Conservation (phyloP, 2,329 filamentous ascomycete species). For the Dothistroma pini region DNA sequence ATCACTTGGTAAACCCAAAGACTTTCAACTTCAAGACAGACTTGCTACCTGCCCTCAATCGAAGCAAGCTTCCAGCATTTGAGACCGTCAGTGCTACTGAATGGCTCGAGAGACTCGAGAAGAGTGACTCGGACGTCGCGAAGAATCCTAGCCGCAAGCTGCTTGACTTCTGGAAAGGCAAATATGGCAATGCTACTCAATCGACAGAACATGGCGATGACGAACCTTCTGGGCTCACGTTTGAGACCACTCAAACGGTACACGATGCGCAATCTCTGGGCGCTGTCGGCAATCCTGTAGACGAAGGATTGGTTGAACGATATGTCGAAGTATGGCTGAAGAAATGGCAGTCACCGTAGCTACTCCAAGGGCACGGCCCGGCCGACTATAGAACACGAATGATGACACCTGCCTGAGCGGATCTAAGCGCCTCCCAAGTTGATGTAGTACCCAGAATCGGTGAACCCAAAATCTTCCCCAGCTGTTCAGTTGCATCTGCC, state of each 20-base stretch:
- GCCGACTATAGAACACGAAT: neutral
- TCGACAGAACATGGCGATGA: neutral
- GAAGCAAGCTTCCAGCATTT: slow-evolving; percentile 19
- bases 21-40: slow-evolving; percentile 24
- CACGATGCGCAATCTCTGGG: slow-evolving; percentile 8
- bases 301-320: slow-evolving; percentile 9
- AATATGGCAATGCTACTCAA: slow-evolving; percentile 9
- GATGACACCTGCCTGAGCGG: neutral
- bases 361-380: neutral
- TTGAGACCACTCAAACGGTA: slow-evolving; percentile 11
- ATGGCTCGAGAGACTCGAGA: slow-evolving; percentile 15
- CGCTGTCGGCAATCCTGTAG: slow-evolving; percentile 9
- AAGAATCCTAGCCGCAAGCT: slow-evolving; percentile 31
- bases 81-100: slow-evolving; percentile 23
- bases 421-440: neutral
- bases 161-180: slow-evolving; percentile 27
- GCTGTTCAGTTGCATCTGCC: neutral
- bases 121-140: slow-evolving; percentile 20
- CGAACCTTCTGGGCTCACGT: slow-evolving; percentile 8
- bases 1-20: slow-evolving; percentile 37
- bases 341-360: slow-evolving; percentile 8
- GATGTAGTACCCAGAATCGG: neutral
- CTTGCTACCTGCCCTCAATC: slow-evolving; percentile 23
- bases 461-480: neutral
- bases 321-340: slow-evolving; percentile 15